Base-by-base conservation (phyloP, 805 yeast species). In the Candida coleopterorum region DNA sequence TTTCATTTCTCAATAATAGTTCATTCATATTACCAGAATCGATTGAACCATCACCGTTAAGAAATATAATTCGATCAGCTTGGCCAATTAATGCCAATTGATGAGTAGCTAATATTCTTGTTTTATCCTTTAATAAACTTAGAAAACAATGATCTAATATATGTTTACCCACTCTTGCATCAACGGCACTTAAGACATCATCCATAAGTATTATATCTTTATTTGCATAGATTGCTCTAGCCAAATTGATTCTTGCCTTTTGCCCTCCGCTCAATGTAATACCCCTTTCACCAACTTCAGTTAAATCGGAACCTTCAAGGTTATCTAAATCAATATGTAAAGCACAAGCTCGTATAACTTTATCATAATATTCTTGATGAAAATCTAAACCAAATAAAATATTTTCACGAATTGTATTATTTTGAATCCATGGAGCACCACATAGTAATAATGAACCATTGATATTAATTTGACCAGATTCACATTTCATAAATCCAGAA, bases 191-290 rank as follows among this genome's bases (percentile, higher is more conserved):
- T 39, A 85, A 67, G 11, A 85, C 87, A 53, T 85, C 95, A 53
- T 85, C 95, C 35, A 85, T 58, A 34, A 85, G 57, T 27, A 81
- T 70, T 17, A 84, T 79, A 49, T 82, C 87, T 14, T 73, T 72
- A 18, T 77, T 68, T 10, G 80, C 75, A 50, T 85, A 85, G 2
- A 83, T 86, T 2, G 90, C 82, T 53, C 95, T 71, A 3, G 95
- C 95, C 41, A 85, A 61, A 50, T 77, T 76, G 36, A 85, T 73
- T 55, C 95, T 73, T 0, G 94, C 90, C 63, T 85, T 85, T 55
- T 85, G 95, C 35, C 95, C 95, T 38, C 95, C 95, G n/a, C 90
- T 81, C 28, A 85, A 60, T 0, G 93, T 84, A 32, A 85, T 79
- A 49, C 95, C 95, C 54, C 85, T 72, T 55, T 85, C 95, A 43